Percentiles rank a stretch among this genome's conserved stretches.
phyloP scores from a whole-genome alignment of 2,329 filamentous ascomycete species.

The Didymella keratinophila region DNA sequence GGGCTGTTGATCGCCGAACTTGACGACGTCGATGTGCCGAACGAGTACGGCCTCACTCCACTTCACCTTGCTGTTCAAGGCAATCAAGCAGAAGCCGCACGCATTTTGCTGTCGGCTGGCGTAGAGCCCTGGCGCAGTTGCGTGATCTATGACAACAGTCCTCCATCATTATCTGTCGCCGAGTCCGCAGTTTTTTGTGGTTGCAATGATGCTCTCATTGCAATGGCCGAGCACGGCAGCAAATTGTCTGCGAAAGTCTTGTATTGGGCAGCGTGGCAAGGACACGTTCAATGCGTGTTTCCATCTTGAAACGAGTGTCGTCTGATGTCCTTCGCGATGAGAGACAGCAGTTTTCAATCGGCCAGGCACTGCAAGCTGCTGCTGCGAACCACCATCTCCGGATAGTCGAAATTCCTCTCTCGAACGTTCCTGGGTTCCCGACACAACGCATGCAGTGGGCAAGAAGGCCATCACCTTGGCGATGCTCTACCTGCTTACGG shows the following conservation, averaged over 20 bases:
- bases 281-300: not conserved
- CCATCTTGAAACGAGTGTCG: not conserved
- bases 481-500: not conserved
- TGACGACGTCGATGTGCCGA: not conserved
- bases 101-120: not conserved
- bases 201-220: not conserved
- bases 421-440: not conserved
- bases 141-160: too few species aligned
- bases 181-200: not conserved
- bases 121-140: not conserved
- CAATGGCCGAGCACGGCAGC: not conserved
- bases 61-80: not conserved
- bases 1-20: not conserved
- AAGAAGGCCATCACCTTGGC: not conserved
- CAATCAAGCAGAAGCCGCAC: slow-evolving; percentile 1
- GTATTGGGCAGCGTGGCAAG: not conserved
- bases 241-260: not conserved
- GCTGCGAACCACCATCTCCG: not conserved
- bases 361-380: not conserved
- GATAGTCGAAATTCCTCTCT: not conserved
- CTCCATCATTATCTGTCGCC: not conserved
- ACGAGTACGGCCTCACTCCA: not conserved
- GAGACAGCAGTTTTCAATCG: not conserved
- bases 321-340: not conserved
- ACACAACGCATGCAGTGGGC: not conserved